Evolutionary conservation across 1,284 basidiomycete species (phyloP).

Genomic region (Fomitiporia mediterranea): DNA sequence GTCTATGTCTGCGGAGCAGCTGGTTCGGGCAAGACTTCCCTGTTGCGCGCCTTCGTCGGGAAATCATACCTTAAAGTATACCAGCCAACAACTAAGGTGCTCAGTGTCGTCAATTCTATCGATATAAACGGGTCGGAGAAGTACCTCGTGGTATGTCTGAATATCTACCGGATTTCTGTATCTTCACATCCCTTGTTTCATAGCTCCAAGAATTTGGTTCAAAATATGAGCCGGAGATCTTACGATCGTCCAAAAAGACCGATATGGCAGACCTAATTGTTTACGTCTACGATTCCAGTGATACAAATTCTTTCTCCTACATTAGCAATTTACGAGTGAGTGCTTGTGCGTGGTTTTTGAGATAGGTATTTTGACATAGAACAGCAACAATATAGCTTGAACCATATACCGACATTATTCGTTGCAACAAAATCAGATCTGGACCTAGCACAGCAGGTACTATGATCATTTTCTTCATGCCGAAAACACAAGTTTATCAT

Average conservation of each 20-base stretch:
- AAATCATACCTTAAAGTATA: constrained; percentile 71
- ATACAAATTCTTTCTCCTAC: constrained; percentile 98
- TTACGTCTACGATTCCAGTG: constrained; percentile 96
- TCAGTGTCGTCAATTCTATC: constrained; percentile 92
- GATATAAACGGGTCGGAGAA: constrained; percentile 94
- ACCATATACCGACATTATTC: constrained; percentile 92
- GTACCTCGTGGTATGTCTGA: constrained; percentile 80
- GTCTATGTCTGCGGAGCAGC: constrained; percentile 94
- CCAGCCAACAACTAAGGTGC: constrained; percentile 84
- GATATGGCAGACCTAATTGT: constrained; percentile 92
- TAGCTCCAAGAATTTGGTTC: constrained; percentile 98
- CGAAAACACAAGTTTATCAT: neutral
- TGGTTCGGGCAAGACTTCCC: constrained; percentile 90
- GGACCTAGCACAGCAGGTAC: constrained; percentile 89
- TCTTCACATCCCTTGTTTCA: constrained; percentile 15
- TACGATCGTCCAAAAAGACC: constrained; percentile 87
- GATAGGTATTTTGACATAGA: constrained; percentile 11
- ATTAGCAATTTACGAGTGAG: constrained; percentile 91
- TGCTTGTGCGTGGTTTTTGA: constrained; percentile 11
- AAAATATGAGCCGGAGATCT: constrained; percentile 87
- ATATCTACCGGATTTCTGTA: constrained; percentile 5
- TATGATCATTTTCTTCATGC: constrained; percentile 24
- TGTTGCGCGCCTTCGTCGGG: constrained; percentile 82
- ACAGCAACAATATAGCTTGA: constrained; percentile 94
- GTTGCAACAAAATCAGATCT: constrained; percentile 99